Base-by-base conservation (phyloP, 2,329 filamentous ascomycete species). In the Truncatella angustata region DNA sequence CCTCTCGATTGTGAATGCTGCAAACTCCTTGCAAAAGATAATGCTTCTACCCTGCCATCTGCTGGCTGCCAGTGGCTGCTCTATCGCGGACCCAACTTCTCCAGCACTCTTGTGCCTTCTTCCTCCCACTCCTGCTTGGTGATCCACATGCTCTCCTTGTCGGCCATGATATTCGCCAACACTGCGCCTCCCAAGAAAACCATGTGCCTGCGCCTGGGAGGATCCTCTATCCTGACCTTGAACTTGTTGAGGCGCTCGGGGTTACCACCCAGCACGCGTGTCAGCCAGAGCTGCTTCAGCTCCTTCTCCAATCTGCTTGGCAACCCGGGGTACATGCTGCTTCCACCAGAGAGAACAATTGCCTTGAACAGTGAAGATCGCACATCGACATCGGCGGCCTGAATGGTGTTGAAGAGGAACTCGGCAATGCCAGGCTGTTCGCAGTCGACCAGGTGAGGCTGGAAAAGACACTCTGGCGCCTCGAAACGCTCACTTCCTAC, bases 61-160 rank as follows among this genome's bases (percentile, higher is more conserved):
- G 14, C 11, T 42, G 20, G 16, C 20, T 24, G 28, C 21, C 40
- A 14, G 5, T 28, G 12, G 16, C 23, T 26, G 18, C 35, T 36
- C 68, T 80, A 94, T 82, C 93, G 86, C 47, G 91, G 90, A 12
- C 94, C 94, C 63, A 99, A 78, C 80, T 97, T 99, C 76, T 95
- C 90, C 67, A 99, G 74, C 55, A 89, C 86, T 53, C 88, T 81
- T 34, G 88, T 69, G 35, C 94, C 94, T 70, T 97, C 88, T 74
- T 99, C 94, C 66, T 94, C 83, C 94, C 94, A 99, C 74, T 99
- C 94, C 66, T 89, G 82, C 80, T 96, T 96, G 62, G 88, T 89
- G 66, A 99, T 92, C 94, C 94, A 99, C 94, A 97, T 97, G 70
- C 87, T 89, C 71, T 97, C 91, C 77, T 97, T 97, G 75, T 97